These are phyloP conservation scores for Bertia moriformis DNA, from an alignment of 2,329 filamentous ascomycete genomes.

Conservation along the genomic window DNA sequence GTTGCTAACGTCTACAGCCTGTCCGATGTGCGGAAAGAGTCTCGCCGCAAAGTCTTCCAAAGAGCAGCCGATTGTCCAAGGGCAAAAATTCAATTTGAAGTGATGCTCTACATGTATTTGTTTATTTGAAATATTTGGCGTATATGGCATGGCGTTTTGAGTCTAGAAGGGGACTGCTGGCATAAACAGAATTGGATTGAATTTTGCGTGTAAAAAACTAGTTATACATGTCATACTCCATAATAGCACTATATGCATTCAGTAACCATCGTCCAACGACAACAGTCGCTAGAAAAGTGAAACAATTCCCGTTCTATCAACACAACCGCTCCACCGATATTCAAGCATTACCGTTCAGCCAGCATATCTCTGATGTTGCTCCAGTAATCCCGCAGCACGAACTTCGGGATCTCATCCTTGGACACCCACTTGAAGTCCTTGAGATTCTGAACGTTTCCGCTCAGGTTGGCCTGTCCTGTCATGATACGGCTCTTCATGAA, in stretches of 20 bases:
- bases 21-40: slow-evolving; percentile 50
- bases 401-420: slow-evolving; percentile 49
- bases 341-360: slow-evolving; percentile 33
- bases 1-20: slow-evolving; percentile 24
- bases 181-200: not conserved
- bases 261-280: not conserved
- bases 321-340: not conserved
- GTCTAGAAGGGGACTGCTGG: too few species aligned
- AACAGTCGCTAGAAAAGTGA: not conserved
- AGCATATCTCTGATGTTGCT: slow-evolving; percentile 49
- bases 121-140: too few species aligned
- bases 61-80: slow-evolving; percentile 34
- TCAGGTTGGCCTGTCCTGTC: slow-evolving; percentile 53
- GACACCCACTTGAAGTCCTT: slow-evolving; percentile 56
- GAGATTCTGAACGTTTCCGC: slow-evolving; percentile 37
- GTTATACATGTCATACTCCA: slow-evolving; percentile 1
- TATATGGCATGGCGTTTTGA: not conserved
- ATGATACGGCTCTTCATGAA: slow-evolving; percentile 64
- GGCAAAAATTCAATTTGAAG: slow-evolving; percentile 49
- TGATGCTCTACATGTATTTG: too few species aligned
- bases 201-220: not conserved
- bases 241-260: slow-evolving; percentile 1
- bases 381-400: slow-evolving; percentile 44
- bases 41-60: slow-evolving; percentile 27
- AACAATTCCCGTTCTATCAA: not conserved